Evolutionary conservation across 345 rosid species (phyloP).

Genomic region (Syzygium aromaticum): DNA sequence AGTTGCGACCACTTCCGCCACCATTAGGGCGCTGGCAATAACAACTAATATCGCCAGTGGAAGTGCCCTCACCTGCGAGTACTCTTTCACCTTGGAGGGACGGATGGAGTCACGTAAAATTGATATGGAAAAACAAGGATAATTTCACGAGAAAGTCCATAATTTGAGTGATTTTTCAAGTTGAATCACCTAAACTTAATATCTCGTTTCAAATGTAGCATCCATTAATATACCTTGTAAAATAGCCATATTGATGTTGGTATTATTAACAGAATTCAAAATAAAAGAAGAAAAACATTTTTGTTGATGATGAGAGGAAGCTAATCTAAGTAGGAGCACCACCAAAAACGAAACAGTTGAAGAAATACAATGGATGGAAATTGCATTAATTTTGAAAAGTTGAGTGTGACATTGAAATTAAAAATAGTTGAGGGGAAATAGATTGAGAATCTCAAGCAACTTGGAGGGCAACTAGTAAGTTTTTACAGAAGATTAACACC

Average conservation of each 20-base stretch:
- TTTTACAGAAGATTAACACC: not conserved
- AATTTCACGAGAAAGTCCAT: not conserved
- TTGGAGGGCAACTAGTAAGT: not conserved
- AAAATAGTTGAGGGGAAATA: not conserved
- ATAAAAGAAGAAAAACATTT: not conserved
- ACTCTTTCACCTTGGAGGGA: not conserved
- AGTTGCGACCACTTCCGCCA: not conserved
- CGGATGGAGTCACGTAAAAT: not conserved
- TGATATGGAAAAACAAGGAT: not conserved
- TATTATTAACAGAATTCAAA: not conserved
- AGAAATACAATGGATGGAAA: not conserved
- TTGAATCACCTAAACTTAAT: not conserved
- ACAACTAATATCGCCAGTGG: not conserved
- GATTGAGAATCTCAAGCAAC: not conserved
- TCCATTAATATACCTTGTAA: not conserved
- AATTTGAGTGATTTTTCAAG: not conserved
- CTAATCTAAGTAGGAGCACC: not conserved
- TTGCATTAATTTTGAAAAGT: not conserved
- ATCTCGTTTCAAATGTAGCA: not conserved
- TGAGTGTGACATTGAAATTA: not conserved
- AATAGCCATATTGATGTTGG: not conserved
- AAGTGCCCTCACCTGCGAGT: not conserved
- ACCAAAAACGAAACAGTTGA: not conserved
- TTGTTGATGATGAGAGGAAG: not conserved
- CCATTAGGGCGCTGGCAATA: not conserved